phyloP scores from a whole-genome alignment of 2,329 filamentous ascomycete genomes.

The Sphaerulina vaccinii region DNA sequence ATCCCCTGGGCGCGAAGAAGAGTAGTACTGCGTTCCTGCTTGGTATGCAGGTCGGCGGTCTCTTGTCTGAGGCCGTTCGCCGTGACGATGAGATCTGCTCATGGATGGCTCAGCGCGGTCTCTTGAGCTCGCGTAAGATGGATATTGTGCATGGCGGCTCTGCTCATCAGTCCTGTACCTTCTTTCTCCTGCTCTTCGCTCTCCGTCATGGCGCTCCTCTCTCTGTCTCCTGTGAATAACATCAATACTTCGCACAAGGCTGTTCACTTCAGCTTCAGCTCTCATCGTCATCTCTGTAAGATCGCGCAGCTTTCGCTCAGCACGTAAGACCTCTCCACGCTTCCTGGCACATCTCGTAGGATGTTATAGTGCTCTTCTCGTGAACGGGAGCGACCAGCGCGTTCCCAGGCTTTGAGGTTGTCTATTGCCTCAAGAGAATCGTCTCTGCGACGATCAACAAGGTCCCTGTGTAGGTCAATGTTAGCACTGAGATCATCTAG shows the following conservation, averaged over 20 bases:
- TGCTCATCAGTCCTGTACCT: neutral
- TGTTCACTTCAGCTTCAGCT: no score
- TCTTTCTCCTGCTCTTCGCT: neutral
- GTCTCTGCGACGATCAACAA: neutral
- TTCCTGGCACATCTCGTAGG: neutral
- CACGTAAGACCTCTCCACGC: neutral
- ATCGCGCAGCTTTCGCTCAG: neutral
- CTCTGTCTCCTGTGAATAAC: no score
- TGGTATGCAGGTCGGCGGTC: neutral
- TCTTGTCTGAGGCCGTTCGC: neutral
- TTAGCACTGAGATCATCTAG: neutral
- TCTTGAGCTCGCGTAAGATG: neutral
- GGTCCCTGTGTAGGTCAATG: neutral
- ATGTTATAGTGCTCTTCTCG: neutral
- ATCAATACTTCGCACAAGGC: no score
- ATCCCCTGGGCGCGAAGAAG: neutral
- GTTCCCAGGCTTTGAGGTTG: neutral
- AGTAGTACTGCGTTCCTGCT: neutral
- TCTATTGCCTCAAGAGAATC: neutral
- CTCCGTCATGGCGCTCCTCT: neutral
- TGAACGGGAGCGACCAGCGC: neutral
- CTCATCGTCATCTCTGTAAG: neutral
- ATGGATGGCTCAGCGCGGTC: neutral
- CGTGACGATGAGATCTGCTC: neutral
- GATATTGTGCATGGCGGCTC: neutral